Evolutionary conservation across 2,329 filamentous ascomycete genomes (phyloP).

Genomic region (Periconia sp.): DNA sequence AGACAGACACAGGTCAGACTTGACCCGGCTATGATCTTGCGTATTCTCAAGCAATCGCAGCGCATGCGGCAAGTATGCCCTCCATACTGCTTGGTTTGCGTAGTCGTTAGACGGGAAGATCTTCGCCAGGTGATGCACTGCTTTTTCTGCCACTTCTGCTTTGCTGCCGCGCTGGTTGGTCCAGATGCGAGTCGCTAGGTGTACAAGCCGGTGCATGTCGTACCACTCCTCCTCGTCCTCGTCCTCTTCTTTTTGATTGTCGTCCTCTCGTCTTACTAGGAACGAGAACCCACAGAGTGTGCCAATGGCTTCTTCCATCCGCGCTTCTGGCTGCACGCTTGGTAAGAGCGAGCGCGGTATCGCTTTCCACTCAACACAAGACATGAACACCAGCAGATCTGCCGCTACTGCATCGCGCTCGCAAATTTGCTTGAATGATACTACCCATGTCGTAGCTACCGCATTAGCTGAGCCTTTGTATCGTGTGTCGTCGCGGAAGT

Average conservation of each 20-base stretch:
- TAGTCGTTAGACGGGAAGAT: conserved; percentile 16
- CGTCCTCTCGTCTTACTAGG: conserved; percentile 13
- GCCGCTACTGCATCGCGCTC: conserved; percentile 38
- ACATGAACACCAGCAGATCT: conserved; percentile 44
- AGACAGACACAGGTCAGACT: conserved; percentile 9
- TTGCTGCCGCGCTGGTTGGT: conserved; percentile 4
- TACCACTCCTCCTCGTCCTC: conserved; percentile 8
- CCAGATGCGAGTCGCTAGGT: conserved; percentile 20
- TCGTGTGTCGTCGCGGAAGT: conserved; percentile 47
- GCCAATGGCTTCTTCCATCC: conserved; percentile 23
- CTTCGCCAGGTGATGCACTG: conserved; percentile 9
- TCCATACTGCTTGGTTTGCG: conserved; percentile 13
- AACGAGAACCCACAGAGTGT: conserved; percentile 31
- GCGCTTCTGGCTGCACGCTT: conserved; percentile 7
- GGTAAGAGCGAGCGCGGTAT: conserved; percentile 24
- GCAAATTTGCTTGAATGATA: conserved; percentile 48
- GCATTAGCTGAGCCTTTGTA: conserved; percentile 46
- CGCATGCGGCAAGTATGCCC: conserved; percentile 16
- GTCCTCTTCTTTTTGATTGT: conserved; percentile 11
- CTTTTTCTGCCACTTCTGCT: conserved; percentile 8
- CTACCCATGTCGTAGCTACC: conserved; percentile 50
- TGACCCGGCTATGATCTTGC: not conserved
- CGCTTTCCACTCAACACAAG: conserved; percentile 19
- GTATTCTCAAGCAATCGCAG: conserved; percentile 13
- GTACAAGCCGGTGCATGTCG: conserved; percentile 18